These are phyloP conservation scores for Clitopilus hobsonii DNA, from an alignment of 768 basidiomycete species.

Conservation along the genomic window DNA sequence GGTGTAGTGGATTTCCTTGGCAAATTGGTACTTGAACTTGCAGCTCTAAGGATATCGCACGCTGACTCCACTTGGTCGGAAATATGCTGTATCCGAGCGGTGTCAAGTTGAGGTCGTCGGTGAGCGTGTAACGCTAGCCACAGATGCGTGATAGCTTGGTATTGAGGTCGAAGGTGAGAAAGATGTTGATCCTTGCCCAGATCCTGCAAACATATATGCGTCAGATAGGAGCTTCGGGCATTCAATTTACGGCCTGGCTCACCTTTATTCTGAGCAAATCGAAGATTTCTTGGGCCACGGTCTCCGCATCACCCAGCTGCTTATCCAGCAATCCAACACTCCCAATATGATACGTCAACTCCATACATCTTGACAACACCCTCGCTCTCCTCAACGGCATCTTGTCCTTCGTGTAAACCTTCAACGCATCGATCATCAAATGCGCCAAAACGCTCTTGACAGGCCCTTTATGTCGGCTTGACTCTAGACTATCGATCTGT, in stretches of 20 bases:
- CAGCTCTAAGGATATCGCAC: conserved; percentile 38
- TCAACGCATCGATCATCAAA: conserved; percentile 45
- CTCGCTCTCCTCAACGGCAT: conserved; percentile 60
- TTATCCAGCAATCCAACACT: conserved; percentile 14
- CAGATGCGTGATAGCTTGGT: conserved; percentile 52
- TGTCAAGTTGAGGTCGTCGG: conserved; percentile 31
- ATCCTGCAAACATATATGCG: conserved; percentile 18
- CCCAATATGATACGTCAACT: conserved; percentile 40
- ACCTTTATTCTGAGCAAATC: not conserved
- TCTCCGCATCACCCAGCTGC: conserved; percentile 23
- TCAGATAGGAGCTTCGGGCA: not conserved
- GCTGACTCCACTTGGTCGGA: conserved; percentile 51
- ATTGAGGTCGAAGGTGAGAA: conserved; percentile 35
- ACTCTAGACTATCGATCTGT: conserved; percentile 54
- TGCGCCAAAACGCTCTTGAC: conserved; percentile 32
- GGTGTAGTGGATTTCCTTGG: conserved; percentile 19
- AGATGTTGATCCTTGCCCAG: conserved; percentile 30
- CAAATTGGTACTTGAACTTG: conserved; percentile 8
- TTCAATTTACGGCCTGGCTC: not conserved
- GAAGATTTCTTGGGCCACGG: conserved; percentile 32
- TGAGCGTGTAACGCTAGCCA: conserved; percentile 74
- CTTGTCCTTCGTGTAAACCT: conserved; percentile 38
- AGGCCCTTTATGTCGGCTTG: conserved; percentile 53
- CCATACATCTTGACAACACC: conserved; percentile 49
- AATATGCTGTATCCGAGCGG: conserved; percentile 40